Base-by-base conservation (phyloP, 345 rosid genomes). In the Salix exigua region DNA sequence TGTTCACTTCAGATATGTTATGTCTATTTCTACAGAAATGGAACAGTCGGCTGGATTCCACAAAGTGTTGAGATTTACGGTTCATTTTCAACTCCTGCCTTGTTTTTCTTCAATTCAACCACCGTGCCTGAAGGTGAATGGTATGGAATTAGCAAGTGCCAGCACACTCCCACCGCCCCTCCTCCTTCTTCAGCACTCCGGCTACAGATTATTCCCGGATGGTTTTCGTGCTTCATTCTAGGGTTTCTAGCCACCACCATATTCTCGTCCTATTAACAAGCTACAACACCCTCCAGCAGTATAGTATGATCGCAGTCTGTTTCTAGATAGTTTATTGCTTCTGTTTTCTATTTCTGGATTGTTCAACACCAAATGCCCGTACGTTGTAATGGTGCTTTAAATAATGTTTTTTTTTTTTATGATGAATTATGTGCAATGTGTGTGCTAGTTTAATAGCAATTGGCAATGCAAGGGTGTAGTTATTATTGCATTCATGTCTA, bases 111-210 rank as follows among this genome's bases (percentile, higher is more conserved):
- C 77, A 73, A 73, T 42, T 18, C n/a, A 18, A 55, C 58, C 10
- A 46, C 13, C 30, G 25, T 79, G 5, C 82, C 82, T 2, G 46
- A 63, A 3, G 72, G 26, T 46, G 21, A 46, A 48, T 79, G 82
- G 82, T 79, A 74, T 51, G 82, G 82, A 9, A n/a, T 70, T 68
- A 75, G 70, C 66, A n/a, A 14, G 19, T 79, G 82, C 30, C 53
- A 38, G 46, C 73, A 78, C 2, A 0, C 6, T 18, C 58, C 58
- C 7, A 2, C 9, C 2, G n/a, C 58, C 58, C 58, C 58, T 50
- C 21, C 55, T 50, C 84, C 89, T 21, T 86, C 91, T 19, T 86
- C 85, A 84, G 77, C 88, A 0, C 77, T 19, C 26, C 35, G 33
- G 2, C 65, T 3, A 35, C 61, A 25, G 18, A 53, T 53, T 9